Conservation (phyloP, 2,329 filamentous ascomycete species). For the Aureobasidium lini region DNA sequence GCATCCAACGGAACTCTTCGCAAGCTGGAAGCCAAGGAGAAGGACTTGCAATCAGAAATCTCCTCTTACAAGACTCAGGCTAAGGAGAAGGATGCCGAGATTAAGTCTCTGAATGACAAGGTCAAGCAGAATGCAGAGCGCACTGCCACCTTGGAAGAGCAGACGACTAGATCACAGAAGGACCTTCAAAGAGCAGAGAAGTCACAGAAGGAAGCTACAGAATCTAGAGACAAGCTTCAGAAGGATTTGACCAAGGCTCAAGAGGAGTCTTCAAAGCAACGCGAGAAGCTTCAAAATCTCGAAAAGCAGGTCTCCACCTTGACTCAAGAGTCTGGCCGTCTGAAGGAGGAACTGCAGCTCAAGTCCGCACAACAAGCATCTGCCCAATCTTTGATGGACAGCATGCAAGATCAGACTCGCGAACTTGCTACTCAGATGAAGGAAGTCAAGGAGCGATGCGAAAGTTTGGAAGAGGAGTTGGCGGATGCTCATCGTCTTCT, state of each 20-base stretch:
- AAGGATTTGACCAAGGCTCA: slow-evolving; percentile 65
- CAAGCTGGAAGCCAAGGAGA: slow-evolving; percentile 72
- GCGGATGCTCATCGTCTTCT: slow-evolving; percentile 80
- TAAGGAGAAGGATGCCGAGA: slow-evolving; percentile 67
- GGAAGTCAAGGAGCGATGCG: slow-evolving; percentile 72
- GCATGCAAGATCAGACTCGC: slow-evolving; percentile 85
- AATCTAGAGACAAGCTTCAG: slow-evolving; percentile 62
- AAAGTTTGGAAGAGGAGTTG: slow-evolving; percentile 86
- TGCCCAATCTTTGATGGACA: slow-evolving; percentile 76
- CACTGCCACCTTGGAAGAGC: slow-evolving; percentile 70
- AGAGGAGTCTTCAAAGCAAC: slow-evolving; percentile 56
- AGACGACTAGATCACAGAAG: slow-evolving; percentile 63
- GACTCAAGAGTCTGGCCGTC: slow-evolving; percentile 56
- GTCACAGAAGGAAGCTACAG: slow-evolving; percentile 69
- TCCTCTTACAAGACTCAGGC: slow-evolving; percentile 61
- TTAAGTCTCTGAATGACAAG: slow-evolving; percentile 71
- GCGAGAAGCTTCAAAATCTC: slow-evolving; percentile 58
- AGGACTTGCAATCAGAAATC: slow-evolving; percentile 70
- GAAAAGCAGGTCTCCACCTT: slow-evolving; percentile 67
- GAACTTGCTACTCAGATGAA: slow-evolving; percentile 89
- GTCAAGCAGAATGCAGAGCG: slow-evolving; percentile 65
- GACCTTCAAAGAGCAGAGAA: slow-evolving; percentile 71
- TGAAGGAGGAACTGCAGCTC: slow-evolving; percentile 74
- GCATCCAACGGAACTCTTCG: slow-evolving; percentile 57
- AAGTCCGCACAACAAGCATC: slow-evolving; percentile 80